Conservation (phyloP, 2,329 filamentous ascomycete genomes). For the Xylaria sp. region DNA sequence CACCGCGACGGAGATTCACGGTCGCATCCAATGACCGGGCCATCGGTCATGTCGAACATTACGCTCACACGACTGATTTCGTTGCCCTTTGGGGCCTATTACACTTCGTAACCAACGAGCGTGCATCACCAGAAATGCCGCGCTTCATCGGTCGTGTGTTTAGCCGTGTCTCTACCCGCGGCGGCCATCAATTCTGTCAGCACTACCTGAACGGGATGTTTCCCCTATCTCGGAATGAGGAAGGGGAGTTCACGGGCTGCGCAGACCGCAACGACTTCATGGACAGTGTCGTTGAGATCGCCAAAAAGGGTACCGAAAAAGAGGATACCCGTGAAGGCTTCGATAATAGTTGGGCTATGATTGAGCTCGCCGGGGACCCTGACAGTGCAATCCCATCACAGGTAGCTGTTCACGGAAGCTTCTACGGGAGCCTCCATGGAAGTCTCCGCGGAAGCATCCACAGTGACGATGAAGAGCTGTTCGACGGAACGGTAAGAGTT, state of each 20-base stretch:
- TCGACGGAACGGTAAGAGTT: conserved; percentile 59
- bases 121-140: conserved; percentile 59
- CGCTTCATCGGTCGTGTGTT: conserved; percentile 73
- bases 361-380: conserved; percentile 39
- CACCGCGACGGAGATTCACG: conserved; percentile 33
- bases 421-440: conserved; percentile 49
- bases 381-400: conserved; percentile 36
- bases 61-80: conserved; percentile 78
- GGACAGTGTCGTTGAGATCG: conserved; percentile 64
- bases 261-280: conserved; percentile 68
- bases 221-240: conserved; percentile 57
- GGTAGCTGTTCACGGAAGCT: conserved; percentile 54
- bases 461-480: conserved; percentile 42
- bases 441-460: conserved; percentile 50
- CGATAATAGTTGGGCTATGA: conserved; percentile 59
- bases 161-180: conserved; percentile 59
- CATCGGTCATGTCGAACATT: conserved; percentile 82
- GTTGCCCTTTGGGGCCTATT: conserved; percentile 80
- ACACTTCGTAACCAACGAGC: conserved; percentile 67
- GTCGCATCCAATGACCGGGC: conserved; percentile 57
- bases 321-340: conserved; percentile 59
- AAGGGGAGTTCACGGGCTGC: conserved; percentile 55
- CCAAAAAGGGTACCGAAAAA: conserved; percentile 56
- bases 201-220: conserved; percentile 73
- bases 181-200: conserved; percentile 69